A percentile compares a stretch with the other conserved stretches of the same genome.
Conservation (phyloP, 208 protist species). For the Leishmania gerbilli region DNA sequence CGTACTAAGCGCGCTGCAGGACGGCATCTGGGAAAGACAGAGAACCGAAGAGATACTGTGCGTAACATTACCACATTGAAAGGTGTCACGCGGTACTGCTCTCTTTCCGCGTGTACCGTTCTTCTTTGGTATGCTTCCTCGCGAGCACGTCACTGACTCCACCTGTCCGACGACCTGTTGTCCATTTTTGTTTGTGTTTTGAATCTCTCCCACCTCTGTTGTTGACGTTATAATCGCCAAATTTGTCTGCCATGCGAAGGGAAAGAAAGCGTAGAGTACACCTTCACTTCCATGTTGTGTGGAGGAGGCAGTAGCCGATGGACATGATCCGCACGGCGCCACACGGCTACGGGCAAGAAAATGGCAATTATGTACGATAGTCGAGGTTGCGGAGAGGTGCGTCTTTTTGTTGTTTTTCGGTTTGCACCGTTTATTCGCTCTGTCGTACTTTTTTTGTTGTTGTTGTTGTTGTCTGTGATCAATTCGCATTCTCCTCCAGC, state of each 20-base stretch:
- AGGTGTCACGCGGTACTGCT: not conserved
- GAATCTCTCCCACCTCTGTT: not conserved
- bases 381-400: not conserved
- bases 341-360: not conserved
- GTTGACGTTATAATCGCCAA: not conserved
- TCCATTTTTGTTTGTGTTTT: not conserved
- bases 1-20: not conserved
- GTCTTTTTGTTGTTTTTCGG: conserved; percentile 17
- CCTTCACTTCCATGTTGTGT: not conserved
- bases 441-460: not conserved
- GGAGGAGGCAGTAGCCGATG: not conserved
- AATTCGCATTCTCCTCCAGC: not conserved
- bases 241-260: not conserved
- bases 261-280: not conserved
- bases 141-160: not conserved
- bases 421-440: not conserved
- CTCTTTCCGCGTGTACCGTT: not conserved
- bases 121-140: not conserved
- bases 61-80: not conserved
- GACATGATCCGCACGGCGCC: not conserved
- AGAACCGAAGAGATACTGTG: not conserved
- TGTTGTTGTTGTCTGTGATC: not conserved
- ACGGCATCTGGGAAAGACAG: not conserved
- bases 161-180: not conserved
- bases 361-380: not conserved